These are phyloP conservation scores for Neonectria punicea DNA, from an alignment of 2,329 filamentous ascomycete species.

Conservation along the genomic window DNA sequence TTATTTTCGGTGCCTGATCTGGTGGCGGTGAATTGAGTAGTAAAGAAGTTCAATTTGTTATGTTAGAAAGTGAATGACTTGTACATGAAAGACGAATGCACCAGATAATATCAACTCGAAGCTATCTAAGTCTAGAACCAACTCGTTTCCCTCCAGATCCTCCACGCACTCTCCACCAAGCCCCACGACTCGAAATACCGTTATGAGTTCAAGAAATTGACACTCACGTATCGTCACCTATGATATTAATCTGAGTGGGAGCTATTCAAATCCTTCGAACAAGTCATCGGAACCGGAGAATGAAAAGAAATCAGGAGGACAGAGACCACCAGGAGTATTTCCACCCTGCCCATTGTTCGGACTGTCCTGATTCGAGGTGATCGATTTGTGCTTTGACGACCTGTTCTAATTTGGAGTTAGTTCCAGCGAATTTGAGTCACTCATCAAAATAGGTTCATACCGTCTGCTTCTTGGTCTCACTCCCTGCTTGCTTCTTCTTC, in stretches of 20 bases:
- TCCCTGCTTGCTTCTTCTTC: neutral
- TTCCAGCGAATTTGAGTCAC: no score
- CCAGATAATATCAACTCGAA: neutral
- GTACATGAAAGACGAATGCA: no score
- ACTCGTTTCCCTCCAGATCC: no score
- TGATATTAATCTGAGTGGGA: neutral
- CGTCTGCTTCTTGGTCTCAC: neutral
- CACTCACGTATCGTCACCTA: neutral
- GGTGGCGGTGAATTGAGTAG: neutral
- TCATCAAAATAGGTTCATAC: neutral
- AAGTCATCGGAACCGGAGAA: neutral
- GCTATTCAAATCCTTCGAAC: neutral
- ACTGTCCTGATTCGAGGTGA: neutral
- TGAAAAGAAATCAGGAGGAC: conserved; percentile 8
- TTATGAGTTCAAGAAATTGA: no score
- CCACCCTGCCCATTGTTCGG: neutral
- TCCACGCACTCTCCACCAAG: no score
- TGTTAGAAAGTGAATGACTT: neutral
- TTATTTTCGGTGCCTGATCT: conserved; percentile 5
- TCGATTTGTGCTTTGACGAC: neutral
- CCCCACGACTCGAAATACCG: no score
- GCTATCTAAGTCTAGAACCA: neutral
- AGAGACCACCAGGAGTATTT: neutral
- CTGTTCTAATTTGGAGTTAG: neutral
- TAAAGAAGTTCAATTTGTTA: no score